phyloP scores from a whole-genome alignment of 495 filamentous ascomycete genomes.

The Aspergillus carlsbadensis region DNA sequence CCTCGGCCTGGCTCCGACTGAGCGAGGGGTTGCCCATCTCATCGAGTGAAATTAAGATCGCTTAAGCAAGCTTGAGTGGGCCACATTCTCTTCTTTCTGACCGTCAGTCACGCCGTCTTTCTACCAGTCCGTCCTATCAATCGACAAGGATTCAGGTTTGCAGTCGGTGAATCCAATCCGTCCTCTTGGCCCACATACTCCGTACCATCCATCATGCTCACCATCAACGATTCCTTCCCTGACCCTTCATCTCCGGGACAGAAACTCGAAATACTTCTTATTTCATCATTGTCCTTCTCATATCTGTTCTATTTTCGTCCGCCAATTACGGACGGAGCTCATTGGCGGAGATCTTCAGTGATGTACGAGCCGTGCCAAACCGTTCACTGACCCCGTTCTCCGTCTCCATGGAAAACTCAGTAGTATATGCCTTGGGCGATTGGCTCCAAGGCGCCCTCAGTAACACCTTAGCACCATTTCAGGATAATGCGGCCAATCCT shows the following conservation, averaged over 20 bases:
- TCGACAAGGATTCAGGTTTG: too few relatives aligned
- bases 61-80: conserved; percentile 1
- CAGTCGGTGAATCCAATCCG: too few relatives aligned
- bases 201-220: background rate
- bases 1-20: background rate
- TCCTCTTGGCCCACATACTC: too few relatives aligned
- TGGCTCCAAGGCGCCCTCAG: too few relatives aligned
- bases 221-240: background rate
- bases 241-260: background rate
- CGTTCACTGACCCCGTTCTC: too few relatives aligned
- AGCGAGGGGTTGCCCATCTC: background rate
- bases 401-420: too few relatives aligned
- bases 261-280: background rate
- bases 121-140: too few relatives aligned
- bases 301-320: background rate
- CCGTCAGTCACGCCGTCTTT: background rate
- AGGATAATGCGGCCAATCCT: too few relatives aligned
- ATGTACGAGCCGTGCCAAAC: too few relatives aligned
- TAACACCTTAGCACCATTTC: too few relatives aligned
- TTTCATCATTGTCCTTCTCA: background rate
- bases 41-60: background rate
- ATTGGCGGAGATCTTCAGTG: too few relatives aligned
- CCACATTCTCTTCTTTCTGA: background rate
- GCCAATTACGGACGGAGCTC: background rate
- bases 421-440: too few relatives aligned